phyloP scores from a whole-genome alignment of 164 flowering plant species.

The Santalum album region DNA sequence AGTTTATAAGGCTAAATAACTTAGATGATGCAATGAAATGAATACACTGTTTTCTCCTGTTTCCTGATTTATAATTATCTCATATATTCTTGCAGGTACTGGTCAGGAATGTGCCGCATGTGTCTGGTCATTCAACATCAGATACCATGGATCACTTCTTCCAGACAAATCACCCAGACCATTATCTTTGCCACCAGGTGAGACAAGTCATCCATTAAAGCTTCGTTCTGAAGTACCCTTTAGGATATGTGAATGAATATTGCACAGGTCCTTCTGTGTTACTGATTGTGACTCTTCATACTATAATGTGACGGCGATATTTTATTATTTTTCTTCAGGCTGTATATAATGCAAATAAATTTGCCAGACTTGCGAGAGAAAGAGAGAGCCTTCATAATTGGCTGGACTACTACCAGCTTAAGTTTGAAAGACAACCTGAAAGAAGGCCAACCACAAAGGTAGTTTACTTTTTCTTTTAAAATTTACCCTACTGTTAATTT shows the following conservation, averaged over 20 bases:
- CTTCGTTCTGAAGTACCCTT: too few species aligned
- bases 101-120: constrained; percentile 73
- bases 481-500: too few species aligned
- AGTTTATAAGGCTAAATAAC: too few species aligned
- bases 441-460: constrained; percentile 76
- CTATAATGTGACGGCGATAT: neutral
- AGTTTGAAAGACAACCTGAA: constrained; percentile 72
- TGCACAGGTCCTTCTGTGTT: neutral
- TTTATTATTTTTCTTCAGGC: constrained; percentile 37
- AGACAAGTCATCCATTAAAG: neutral
- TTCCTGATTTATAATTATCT: neutral
- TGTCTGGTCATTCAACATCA: constrained; percentile 59
- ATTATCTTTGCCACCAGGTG: constrained; percentile 90
- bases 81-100: constrained; percentile 48
- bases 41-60: neutral
- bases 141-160: constrained; percentile 81
- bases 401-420: constrained; percentile 82
- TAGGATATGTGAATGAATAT: neutral
- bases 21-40: too few species aligned
- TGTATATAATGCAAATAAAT: constrained; percentile 88
- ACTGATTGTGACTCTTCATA: neutral
- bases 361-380: constrained; percentile 54
- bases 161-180: constrained; percentile 67
- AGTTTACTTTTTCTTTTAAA: too few species aligned
- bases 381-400: constrained; percentile 70